These are phyloP conservation scores for Brettanomyces sp. DNA, from an alignment of 805 yeast species.

Conservation along the genomic window DNA sequence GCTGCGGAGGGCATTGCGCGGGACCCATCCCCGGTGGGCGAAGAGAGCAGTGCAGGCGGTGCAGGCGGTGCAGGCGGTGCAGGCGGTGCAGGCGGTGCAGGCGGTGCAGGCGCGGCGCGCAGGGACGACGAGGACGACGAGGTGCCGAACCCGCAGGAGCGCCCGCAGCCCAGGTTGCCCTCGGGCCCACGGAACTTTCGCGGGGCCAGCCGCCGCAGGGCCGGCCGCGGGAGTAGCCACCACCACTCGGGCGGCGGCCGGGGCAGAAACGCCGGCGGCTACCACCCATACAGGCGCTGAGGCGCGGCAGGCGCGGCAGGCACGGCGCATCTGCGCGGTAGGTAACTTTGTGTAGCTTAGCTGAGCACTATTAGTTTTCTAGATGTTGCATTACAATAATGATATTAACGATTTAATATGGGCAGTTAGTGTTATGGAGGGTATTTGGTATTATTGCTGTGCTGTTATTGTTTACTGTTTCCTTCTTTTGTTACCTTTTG, in stretches of 20 bases:
- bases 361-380: no score
- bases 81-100: no score
- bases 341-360: no score
- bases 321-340: no score
- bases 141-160: slow-evolving; percentile 29
- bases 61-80: no score
- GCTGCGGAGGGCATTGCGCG: background rate
- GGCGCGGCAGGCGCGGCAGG: no score
- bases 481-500: no score
- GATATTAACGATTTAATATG: no score
- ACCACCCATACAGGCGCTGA: slow-evolving; percentile 23
- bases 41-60: background rate
- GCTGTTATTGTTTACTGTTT: no score
- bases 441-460: no score
- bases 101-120: slow-evolving; percentile 3
- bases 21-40: background rate
- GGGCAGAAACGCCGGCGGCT: slow-evolving; percentile 17
- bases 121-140: slow-evolving; percentile 24
- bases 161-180: slow-evolving; percentile 16
- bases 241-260: slow-evolving; percentile 15
- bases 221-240: slow-evolving; percentile 12
- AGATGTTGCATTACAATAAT: no score
- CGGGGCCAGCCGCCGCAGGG: slow-evolving; percentile 10
- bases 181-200: slow-evolving; percentile 26
- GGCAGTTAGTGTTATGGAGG: no score